A percentile compares a stretch with the other conserved stretches of the same genome.
Evolutionary conservation across 345 rosid species (phyloP).

Genomic region (Aethionema arabicum): DNA sequence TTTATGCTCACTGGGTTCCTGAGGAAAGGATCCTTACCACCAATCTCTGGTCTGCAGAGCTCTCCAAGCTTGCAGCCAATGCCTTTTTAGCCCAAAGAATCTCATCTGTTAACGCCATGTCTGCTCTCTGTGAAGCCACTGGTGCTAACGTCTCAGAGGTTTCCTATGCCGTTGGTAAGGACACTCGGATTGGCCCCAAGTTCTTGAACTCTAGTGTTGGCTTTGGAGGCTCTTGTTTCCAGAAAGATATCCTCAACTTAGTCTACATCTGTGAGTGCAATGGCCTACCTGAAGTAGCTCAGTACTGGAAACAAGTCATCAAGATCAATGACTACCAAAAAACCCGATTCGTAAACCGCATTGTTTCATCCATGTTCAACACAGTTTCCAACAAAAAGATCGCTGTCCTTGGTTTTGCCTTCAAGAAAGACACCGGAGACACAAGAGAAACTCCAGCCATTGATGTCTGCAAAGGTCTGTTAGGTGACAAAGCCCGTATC

Average conservation of each 20-base stretch:
- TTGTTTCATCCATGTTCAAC: slow-evolving; percentile 77
- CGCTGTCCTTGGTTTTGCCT: slow-evolving; percentile 69
- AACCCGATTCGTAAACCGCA: slow-evolving; percentile 71
- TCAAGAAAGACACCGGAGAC: slow-evolving; percentile 83
- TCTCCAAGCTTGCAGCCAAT: slow-evolving; percentile 83
- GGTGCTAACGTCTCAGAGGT: slow-evolving; percentile 68
- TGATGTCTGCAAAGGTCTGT: slow-evolving; percentile 80
- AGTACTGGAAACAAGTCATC: slow-evolving; percentile 87
- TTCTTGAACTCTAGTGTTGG: slow-evolving; percentile 82
- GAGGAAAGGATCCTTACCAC: slow-evolving; percentile 66
- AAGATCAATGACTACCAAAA: slow-evolving; percentile 83
- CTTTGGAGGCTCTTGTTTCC: slow-evolving; percentile 84
- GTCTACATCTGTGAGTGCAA: slow-evolving; percentile 85
- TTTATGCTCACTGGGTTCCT: slow-evolving; percentile 80
- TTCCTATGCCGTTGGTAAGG: slow-evolving; percentile 63
- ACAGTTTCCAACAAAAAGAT: slow-evolving; percentile 72
- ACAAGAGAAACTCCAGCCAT: slow-evolving; percentile 85
- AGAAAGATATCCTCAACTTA: slow-evolving; percentile 74
- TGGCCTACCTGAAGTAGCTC: slow-evolving; percentile 79
- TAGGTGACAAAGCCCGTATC: slow-evolving; percentile 73
- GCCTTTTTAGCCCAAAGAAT: slow-evolving; percentile 85
- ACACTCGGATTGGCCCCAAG: slow-evolving; percentile 73
- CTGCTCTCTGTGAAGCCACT: slow-evolving; percentile 79
- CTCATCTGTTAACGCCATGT: slow-evolving; percentile 84
- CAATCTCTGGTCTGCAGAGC: slow-evolving; percentile 87